phyloP scores from a whole-genome alignment of 257 asterid genomes.

The Prunella vulgaris region DNA sequence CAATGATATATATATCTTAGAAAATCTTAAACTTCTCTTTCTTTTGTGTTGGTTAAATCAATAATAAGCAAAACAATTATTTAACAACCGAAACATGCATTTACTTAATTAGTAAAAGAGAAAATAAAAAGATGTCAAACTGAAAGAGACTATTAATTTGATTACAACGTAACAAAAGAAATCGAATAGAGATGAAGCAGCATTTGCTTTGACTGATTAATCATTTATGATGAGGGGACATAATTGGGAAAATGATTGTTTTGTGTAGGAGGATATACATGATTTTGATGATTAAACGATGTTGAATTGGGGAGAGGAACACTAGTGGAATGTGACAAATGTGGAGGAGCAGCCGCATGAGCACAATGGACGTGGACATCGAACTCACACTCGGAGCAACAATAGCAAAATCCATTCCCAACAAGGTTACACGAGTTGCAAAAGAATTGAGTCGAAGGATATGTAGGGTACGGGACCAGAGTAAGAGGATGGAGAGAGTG shows the following conservation, averaged over 20 bases:
- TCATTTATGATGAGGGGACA: not conserved
- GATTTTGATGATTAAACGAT: not conserved
- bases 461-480: constrained; percentile 51
- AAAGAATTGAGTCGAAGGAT: constrained; percentile 41
- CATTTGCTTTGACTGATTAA: too few relatives aligned
- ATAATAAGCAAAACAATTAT: too few relatives aligned
- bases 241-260: constrained; percentile 18
- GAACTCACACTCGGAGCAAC: constrained; percentile 62
- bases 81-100: not conserved
- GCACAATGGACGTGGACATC: constrained; percentile 71
- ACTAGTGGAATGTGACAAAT: constrained; percentile 13
- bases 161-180: not conserved
- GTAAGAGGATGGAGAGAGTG: constrained; percentile 58
- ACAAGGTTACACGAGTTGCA: constrained; percentile 49
- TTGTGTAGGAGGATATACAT: constrained; percentile 24
- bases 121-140: not conserved
- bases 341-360: constrained; percentile 14
- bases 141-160: not conserved
- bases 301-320: constrained; percentile 19
- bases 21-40: not conserved
- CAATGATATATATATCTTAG: not conserved
- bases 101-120: not conserved
- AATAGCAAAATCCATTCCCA: constrained; percentile 53
- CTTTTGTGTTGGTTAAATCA: too few relatives aligned
- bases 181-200: not conserved